phyloP scores from a whole-genome alignment of 257 asterid species.

The Prunella vulgaris region DNA sequence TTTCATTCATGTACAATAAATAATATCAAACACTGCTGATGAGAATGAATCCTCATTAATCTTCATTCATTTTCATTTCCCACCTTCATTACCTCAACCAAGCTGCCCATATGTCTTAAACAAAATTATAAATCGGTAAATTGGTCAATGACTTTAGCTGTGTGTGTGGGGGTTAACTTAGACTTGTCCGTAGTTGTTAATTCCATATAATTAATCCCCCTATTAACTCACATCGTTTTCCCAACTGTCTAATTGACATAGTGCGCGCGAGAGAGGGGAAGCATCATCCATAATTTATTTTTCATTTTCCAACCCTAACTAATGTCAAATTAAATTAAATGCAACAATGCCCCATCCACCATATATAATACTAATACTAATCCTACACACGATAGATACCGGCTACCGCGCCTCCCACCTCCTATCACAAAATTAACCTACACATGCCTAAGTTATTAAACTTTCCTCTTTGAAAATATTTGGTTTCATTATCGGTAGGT shows the following conservation, averaged over 20 bases:
- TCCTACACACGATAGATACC: background rate
- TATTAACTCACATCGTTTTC: constrained; percentile 22
- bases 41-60: too few species aligned
- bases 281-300: constrained; percentile 12
- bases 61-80: too few species aligned
- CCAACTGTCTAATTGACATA: constrained; percentile 7
- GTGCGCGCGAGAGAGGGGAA: too few species aligned
- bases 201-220: background rate
- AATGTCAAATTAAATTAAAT: constrained; percentile 16
- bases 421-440: constrained; percentile 9
- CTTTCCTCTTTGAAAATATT: background rate
- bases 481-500: background rate
- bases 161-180: constrained; percentile 17
- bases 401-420: background rate
- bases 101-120: too few species aligned
- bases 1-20: too few species aligned
- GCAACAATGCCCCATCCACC: constrained; percentile 10
- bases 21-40: too few species aligned
- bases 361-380: background rate
- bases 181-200: constrained; percentile 17
- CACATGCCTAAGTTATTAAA: background rate
- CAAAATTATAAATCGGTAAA: background rate
- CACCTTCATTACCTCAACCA: too few species aligned
- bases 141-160: constrained; percentile 35
- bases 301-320: constrained; percentile 21